Evolutionary conservation across 257 asterid species (phyloP).

Genomic region (Ilex aquifolium): DNA sequence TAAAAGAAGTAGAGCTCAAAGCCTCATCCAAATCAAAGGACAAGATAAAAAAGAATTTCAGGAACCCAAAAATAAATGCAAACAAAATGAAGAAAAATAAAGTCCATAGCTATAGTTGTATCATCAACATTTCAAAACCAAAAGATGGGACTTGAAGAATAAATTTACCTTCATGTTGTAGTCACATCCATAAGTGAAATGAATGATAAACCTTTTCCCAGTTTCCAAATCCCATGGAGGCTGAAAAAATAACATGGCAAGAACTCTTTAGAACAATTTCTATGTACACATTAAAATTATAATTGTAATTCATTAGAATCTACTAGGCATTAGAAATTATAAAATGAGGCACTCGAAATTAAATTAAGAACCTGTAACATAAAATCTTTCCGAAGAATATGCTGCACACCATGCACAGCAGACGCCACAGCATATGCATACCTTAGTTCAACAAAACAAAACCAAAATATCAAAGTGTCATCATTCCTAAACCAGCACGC

Average conservation of each 20-base stretch:
- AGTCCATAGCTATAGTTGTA: not conserved
- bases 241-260: constrained; percentile 29
- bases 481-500: not conserved
- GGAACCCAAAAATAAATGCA: not conserved
- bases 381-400: constrained; percentile 48
- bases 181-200: constrained; percentile 60
- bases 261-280: not conserved
- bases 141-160: not conserved
- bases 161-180: constrained; percentile 46
- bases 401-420: constrained; percentile 63
- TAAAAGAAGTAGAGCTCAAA: not conserved
- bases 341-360: not conserved
- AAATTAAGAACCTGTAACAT: constrained; percentile 56
- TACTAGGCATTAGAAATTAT: not conserved
- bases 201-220: constrained; percentile 42
- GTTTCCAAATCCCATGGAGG: constrained; percentile 67
- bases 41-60: not conserved
- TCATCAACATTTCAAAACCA: not conserved
- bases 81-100: not conserved
- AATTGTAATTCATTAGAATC: not conserved
- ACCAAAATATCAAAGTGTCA: constrained; percentile 10
- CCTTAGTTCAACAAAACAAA: constrained; percentile 28
- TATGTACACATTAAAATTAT: not conserved
- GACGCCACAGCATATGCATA: constrained; percentile 71
- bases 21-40: not conserved